Percentiles rank a stretch among this genome's conserved stretches.
These are phyloP conservation scores for Cyberlindnera mrakii DNA, from an alignment of 805 yeast genomes.

Conservation along the genomic window DNA sequence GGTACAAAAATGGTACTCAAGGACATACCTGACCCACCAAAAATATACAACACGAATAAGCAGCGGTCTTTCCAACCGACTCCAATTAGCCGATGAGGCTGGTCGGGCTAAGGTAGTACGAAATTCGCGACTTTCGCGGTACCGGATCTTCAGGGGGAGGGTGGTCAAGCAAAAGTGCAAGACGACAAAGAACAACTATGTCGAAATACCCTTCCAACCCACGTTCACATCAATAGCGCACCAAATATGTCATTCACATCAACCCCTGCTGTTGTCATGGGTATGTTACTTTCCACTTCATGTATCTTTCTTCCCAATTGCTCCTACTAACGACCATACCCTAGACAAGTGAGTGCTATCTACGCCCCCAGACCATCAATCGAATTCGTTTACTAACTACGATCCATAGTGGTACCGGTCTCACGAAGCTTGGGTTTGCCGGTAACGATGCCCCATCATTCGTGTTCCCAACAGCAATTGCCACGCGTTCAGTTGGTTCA, in stretches of 20 bases:
- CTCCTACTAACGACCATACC: constrained; percentile 12
- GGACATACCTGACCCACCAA: too few relatives aligned
- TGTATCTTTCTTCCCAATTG: not conserved
- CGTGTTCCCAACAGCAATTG: constrained; percentile 94
- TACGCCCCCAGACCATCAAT: not conserved
- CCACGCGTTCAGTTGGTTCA: constrained; percentile 52
- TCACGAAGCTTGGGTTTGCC: constrained; percentile 96
- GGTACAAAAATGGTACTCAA: too few relatives aligned
- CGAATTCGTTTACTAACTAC: constrained; percentile 10
- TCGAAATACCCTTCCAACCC: not conserved
- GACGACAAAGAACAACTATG: not conserved
- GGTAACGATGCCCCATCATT: constrained; percentile 98
- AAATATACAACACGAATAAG: too few relatives aligned
- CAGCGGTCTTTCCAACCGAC: too few relatives aligned
- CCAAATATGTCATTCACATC: constrained; percentile 26
- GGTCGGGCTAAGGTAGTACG: too few relatives aligned
- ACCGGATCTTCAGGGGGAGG: too few relatives aligned
- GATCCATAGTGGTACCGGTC: constrained; percentile 85
- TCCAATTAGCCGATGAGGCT: too few relatives aligned
- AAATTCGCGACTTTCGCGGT: too few relatives aligned
- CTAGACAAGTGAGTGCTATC: constrained; percentile 19
- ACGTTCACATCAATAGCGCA: not conserved
- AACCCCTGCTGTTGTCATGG: constrained; percentile 95
- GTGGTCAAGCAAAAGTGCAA: too few relatives aligned
- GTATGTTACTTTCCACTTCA: constrained; percentile 40